Evolutionary conservation across 2,329 filamentous ascomycete species (phyloP).

Genomic region (Aspergillus bombycis): DNA sequence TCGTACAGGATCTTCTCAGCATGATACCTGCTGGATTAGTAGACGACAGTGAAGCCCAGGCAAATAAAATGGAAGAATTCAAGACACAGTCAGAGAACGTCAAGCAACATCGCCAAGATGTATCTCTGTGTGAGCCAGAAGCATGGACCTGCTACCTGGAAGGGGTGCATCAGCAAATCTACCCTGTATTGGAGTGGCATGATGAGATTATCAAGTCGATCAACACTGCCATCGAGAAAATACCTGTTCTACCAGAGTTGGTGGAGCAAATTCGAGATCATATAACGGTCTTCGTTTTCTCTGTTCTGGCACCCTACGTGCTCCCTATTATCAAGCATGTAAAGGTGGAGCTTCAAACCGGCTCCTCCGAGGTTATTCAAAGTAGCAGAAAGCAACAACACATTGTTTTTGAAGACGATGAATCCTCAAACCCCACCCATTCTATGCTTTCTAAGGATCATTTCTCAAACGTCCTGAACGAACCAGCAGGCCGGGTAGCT

Average conservation of each 20-base stretch:
- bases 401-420: slow-evolving; percentile 81
- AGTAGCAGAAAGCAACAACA: slow-evolving; percentile 83
- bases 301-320: slow-evolving; percentile 85
- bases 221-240: slow-evolving; percentile 76
- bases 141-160: slow-evolving; percentile 79
- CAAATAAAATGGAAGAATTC: slow-evolving; percentile 76
- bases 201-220: slow-evolving; percentile 84
- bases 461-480: slow-evolving; percentile 88
- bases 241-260: slow-evolving; percentile 81
- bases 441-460: slow-evolving; percentile 97
- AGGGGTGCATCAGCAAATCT: slow-evolving; percentile 75
- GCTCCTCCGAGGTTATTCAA: slow-evolving; percentile 83
- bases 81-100: slow-evolving; percentile 74
- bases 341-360: slow-evolving; percentile 82
- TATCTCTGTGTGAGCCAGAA: slow-evolving; percentile 80
- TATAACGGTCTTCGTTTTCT: slow-evolving; percentile 86
- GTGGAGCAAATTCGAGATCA: slow-evolving; percentile 87
- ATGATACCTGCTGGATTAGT: slow-evolving; percentile 82
- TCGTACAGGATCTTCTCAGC: slow-evolving; percentile 77
- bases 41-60: slow-evolving; percentile 66
- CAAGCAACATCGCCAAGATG: slow-evolving; percentile 72
- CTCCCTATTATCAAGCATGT: slow-evolving; percentile 84
- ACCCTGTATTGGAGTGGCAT: slow-evolving; percentile 88
- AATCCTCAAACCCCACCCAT: slow-evolving; percentile 81
- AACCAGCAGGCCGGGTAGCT: slow-evolving; percentile 81